phyloP scores from a whole-genome alignment of 2,329 filamentous ascomycete genomes.

The Diaporthe nobilis region DNA sequence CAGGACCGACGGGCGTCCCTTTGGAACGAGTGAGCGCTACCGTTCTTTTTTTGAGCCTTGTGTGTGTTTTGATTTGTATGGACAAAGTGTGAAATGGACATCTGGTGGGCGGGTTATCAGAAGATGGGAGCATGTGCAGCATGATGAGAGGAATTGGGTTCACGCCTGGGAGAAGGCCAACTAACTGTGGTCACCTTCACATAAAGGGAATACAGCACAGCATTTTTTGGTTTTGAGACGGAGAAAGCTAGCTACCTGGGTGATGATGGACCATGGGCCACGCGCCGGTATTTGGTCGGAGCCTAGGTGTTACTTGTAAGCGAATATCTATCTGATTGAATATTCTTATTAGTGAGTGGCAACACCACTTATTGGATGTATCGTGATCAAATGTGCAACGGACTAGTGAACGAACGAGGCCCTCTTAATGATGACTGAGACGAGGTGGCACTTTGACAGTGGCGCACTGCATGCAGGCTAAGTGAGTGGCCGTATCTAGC shows the following conservation, averaged over 20 bases:
- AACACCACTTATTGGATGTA: background rate
- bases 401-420: background rate
- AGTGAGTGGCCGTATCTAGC: background rate
- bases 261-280: background rate
- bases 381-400: background rate
- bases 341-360: background rate
- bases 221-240: conserved; percentile 8
- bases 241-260: background rate
- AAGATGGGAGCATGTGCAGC: background rate
- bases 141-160: background rate
- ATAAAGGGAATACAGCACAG: conserved; percentile 16
- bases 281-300: background rate
- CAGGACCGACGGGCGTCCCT: conserved; percentile 10
- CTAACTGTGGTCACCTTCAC: background rate
- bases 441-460: background rate
- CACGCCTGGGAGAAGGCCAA: background rate
- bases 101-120: background rate
- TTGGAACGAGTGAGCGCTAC: conserved; percentile 10
- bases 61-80: conserved; percentile 1
- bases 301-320: background rate
- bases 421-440: background rate
- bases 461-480: background rate
- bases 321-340: background rate
- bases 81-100: background rate
- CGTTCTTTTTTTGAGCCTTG: background rate